phyloP scores from a whole-genome alignment of 345 rosid species.

The Linum trigynum region DNA sequence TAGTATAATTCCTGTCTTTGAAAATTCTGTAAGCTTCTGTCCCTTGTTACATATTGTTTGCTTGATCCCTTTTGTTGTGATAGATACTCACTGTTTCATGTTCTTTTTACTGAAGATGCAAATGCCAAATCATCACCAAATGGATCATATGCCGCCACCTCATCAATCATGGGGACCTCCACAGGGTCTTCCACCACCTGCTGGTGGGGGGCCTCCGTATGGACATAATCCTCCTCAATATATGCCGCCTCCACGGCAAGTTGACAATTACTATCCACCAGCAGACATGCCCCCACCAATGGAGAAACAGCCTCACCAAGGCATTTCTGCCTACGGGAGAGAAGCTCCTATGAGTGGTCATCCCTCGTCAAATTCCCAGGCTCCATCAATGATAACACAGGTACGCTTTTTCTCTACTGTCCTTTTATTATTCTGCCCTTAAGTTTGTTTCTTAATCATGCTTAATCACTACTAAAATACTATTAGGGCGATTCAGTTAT shows the following conservation, averaged over 20 bases:
- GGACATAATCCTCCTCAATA: slow-evolving; percentile 60
- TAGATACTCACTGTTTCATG: background rate
- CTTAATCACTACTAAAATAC: background rate
- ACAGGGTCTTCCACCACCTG: slow-evolving; percentile 64
- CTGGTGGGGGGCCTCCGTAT: slow-evolving; percentile 61
- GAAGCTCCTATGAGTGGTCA: slow-evolving; percentile 74
- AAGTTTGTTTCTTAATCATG: background rate
- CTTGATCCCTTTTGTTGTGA: background rate
- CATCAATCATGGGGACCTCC: slow-evolving; percentile 94
- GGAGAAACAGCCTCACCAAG: slow-evolving; percentile 95
- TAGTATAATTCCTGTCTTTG: slow-evolving; percentile 82
- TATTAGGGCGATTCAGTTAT: no score
- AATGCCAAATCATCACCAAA: slow-evolving; percentile 48
- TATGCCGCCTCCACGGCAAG: slow-evolving; percentile 76
- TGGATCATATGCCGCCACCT: slow-evolving; percentile 73
- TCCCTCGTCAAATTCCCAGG: slow-evolving; percentile 51
- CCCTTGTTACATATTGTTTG: background rate
- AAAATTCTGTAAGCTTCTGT: slow-evolving; percentile 54
- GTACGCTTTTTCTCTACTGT: slow-evolving; percentile 21
- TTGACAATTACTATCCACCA: slow-evolving; percentile 74
- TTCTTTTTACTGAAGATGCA: slow-evolving; percentile 55
- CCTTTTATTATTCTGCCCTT: background rate
- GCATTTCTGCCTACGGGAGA: slow-evolving; percentile 93
- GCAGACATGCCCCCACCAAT: slow-evolving; percentile 71
- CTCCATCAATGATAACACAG: slow-evolving; percentile 94